Evolutionary conservation across 768 basidiomycete genomes (phyloP).

Genomic region (Phaeotremella skinneri): DNA sequence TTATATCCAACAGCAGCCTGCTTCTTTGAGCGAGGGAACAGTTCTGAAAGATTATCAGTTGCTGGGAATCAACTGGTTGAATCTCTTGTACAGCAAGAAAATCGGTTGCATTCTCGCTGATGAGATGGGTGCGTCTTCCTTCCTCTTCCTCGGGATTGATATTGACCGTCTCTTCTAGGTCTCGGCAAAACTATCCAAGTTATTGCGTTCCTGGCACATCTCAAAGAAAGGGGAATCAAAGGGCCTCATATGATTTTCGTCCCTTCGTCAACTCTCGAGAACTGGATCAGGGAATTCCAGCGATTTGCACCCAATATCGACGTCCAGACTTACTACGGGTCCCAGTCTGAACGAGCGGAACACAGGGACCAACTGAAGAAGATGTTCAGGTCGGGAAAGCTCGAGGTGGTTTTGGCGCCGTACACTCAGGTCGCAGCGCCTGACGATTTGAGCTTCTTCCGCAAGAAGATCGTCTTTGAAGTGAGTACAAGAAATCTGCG

Average conservation of each 20-base stretch:
- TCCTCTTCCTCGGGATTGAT: not conserved
- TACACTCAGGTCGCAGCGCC: slow-evolving; percentile 88
- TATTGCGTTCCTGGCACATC: slow-evolving; percentile 88
- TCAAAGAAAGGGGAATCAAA: slow-evolving; percentile 71
- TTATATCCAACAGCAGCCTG: slow-evolving; percentile 75
- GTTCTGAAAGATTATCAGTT: slow-evolving; percentile 94
- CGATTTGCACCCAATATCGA: slow-evolving; percentile 82
- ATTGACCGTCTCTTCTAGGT: slow-evolving; percentile 57
- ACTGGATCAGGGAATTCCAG: slow-evolving; percentile 96
- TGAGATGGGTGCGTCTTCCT: slow-evolving; percentile 81
- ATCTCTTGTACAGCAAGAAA: slow-evolving; percentile 73
- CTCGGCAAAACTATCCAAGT: slow-evolving; percentile 99
- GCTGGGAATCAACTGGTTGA: slow-evolving; percentile 95
- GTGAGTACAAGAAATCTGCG: slow-evolving; percentile 57
- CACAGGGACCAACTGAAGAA: slow-evolving; percentile 72
- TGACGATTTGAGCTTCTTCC: slow-evolving; percentile 87
- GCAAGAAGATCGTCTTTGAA: slow-evolving; percentile 80
- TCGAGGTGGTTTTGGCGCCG: slow-evolving; percentile 94
- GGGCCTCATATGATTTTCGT: slow-evolving; percentile 94
- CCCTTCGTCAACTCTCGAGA: slow-evolving; percentile 96
- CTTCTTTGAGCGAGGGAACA: slow-evolving; percentile 64
- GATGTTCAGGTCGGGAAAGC: slow-evolving; percentile 60
- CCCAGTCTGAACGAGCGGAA: slow-evolving; percentile 75
- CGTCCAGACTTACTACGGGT: slow-evolving; percentile 89
- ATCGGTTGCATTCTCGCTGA: slow-evolving; percentile 95